Conservation (phyloP, 2,329 filamentous ascomycete species). For the Monilinia fructigena region DNA sequence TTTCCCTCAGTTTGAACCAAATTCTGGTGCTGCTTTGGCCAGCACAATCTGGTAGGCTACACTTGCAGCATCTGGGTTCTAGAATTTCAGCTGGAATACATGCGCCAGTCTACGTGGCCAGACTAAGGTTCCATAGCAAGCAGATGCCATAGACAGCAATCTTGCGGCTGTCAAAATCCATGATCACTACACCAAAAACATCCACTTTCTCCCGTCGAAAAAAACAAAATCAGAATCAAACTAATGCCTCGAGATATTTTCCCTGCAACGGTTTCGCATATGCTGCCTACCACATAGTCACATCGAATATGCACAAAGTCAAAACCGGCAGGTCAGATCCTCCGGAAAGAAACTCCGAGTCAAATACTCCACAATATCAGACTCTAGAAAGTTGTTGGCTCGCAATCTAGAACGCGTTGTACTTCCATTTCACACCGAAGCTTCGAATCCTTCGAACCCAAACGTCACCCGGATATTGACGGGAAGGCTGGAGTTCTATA, state of each 20-base stretch:
- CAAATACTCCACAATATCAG: neutral
- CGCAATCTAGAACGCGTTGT: neutral
- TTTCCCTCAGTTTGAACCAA: neutral
- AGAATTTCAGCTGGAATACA: neutral
- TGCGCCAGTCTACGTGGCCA: neutral
- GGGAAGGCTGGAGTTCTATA: neutral
- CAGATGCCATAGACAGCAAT: neutral
- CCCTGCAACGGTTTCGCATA: neutral
- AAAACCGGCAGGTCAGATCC: neutral
- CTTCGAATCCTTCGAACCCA: constrained; percentile 7
- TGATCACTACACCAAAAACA: neutral
- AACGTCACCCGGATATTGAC: neutral
- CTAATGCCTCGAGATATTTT: neutral
- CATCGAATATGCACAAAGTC: neutral
- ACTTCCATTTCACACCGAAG: neutral
- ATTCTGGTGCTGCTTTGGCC: neutral
- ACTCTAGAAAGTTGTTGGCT: constrained; percentile 1
- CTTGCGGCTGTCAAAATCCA: constrained; percentile 7
- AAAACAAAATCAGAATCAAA: neutral
- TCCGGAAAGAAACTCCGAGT: constrained; percentile 2
- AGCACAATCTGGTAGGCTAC: neutral
- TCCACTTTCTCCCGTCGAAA: neutral
- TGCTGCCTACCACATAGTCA: constrained; percentile 7
- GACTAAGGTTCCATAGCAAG: neutral
- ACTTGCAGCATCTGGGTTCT: neutral